Base-by-base conservation (phyloP, 805 yeast species). In the Ogataea ganodermae region DNA sequence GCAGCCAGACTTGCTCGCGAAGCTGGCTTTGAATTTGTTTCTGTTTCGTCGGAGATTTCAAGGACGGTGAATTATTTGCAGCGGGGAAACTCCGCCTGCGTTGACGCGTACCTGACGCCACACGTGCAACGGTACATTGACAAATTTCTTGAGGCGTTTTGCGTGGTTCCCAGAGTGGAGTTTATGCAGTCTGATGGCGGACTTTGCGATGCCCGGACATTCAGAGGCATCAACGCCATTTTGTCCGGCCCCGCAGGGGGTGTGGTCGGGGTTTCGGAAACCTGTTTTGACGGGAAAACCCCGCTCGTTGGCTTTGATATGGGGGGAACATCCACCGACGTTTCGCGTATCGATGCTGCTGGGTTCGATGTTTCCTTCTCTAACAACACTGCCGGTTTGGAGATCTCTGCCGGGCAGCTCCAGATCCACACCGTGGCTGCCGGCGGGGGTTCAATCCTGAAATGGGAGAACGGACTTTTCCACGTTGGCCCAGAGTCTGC, bases 211-310 rank as follows among this genome's bases (percentile, higher is more conserved):
- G 89, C 92, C 60, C 71, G 78, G 18, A 75, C 79, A 42, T 90
- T 91, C 65, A 83, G 96, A 0, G 98, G 98, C 1, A 71, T 91
- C 27, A 77, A 81, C 56, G 96, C 97, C 2, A 85, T 91, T 41
- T 68, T 91, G 27, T 89, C 96, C 1, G 98, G 98, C 2, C 98
- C 98, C 4, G 98, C 97, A n/a, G 98, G 97, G 27, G 98, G 98
- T 40, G 95, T 91, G 49, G 96, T 91, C 24, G 98, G 97, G 0
- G 87, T 81, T 58, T 86, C 96, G 0, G 75, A 79, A 42, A 90
- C 97, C 0, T 86, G 95, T 50, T 88, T 74, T 60, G 73, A 79
- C 50, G 74, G 74, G 44, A 66, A 67, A 12, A 73, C 75, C 16
- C 89, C 95, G 0, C 71, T 85, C 33, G 78, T 87, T 45, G 94